Percentiles rank a stretch among this genome's conserved stretches.
Conservation (phyloP, 345 rosid genomes). For the Pugionium dolabratum region DNA sequence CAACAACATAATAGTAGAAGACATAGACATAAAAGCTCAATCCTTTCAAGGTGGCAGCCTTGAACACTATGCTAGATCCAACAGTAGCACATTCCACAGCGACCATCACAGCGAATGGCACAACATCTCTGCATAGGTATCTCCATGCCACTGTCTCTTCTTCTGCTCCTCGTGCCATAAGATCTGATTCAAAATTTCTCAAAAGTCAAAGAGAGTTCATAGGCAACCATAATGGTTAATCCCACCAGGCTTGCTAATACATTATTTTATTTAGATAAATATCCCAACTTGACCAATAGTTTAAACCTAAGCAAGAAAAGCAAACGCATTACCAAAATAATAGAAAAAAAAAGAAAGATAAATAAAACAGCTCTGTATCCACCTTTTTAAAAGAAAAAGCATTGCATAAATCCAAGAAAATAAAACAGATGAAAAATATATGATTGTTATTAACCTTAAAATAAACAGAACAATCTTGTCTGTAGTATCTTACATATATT, state of each 20-base stretch:
- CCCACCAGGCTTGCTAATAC: conserved; percentile 2
- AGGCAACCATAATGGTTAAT: background rate
- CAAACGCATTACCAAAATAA: background rate
- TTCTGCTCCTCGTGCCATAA: conserved; percentile 4
- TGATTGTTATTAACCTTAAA: too few species aligned
- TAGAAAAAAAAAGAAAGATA: background rate
- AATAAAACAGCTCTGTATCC: background rate
- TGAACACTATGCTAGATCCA: conserved; percentile 42
- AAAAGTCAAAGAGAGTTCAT: conserved; percentile 13
- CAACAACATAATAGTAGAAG: conserved; percentile 49
- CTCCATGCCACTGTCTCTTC: conserved; percentile 24
- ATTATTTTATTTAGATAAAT: conserved; percentile 8
- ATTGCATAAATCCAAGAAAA: background rate
- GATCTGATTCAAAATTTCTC: conserved; percentile 5
- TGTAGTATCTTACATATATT: too few species aligned
- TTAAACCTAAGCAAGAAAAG: background rate
- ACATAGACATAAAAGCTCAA: conserved; percentile 57
- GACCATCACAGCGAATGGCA: conserved; percentile 52
- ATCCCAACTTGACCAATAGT: conserved; percentile 11
- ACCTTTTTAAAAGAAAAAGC: background rate
- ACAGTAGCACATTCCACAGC: conserved; percentile 50
- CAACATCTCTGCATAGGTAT: conserved; percentile 26
- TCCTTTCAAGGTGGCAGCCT: conserved; percentile 55
- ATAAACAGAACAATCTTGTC: too few species aligned
- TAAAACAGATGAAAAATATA: background rate